Base-by-base conservation (phyloP, 805 yeast genomes). In the Yarrowia sp. region DNA sequence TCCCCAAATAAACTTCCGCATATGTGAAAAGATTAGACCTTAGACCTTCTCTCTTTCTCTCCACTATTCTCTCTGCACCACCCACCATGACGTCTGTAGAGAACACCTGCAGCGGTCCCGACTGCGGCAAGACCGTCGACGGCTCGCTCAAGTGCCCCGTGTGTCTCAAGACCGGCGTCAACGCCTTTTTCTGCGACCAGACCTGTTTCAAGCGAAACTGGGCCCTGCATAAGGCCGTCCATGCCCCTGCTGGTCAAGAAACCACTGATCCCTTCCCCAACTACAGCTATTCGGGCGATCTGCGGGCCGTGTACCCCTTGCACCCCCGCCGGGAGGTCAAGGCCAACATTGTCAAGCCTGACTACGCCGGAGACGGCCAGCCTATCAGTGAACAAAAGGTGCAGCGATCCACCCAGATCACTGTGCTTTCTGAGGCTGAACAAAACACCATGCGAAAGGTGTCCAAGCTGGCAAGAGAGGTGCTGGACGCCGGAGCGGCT, bases 231-330 rank as follows among this genome's bases (percentile, higher is more conserved):
- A 93, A 92, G 80, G 84, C 87, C 38, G 81, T 87, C 67, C 98
- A 93, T 77, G 82, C 82, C 38, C 87, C 84, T 61, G 87, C 87
- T 14, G 84, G 70, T 36, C 73, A 73, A 43, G 73, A 72, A 59
- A 63, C 79, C n/a, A 92, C 90, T 76, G 89, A 95, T 73, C 99
- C 99, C 58, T 95, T 91, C 80, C 97, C 97, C 36, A 84, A 84
- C 35, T 90, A 83, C 76, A 82, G 83, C 52, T 95, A 84, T 79
- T 82, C 92, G 1, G 98, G 99, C 19, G 78, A 82, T 0, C 75
- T 93, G 67, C 84, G 90, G 76, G 92, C 99, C 0, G 78, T 79
- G 1, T 95, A 95, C 74, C 99, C 99, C 0, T 81, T 95, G 70
- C 80, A 91, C 1, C 88, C 91, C 22, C 86, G 85, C 73, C 85